phyloP scores from a whole-genome alignment of 768 basidiomycete species.

The Strobilomyces echinocephalus region DNA sequence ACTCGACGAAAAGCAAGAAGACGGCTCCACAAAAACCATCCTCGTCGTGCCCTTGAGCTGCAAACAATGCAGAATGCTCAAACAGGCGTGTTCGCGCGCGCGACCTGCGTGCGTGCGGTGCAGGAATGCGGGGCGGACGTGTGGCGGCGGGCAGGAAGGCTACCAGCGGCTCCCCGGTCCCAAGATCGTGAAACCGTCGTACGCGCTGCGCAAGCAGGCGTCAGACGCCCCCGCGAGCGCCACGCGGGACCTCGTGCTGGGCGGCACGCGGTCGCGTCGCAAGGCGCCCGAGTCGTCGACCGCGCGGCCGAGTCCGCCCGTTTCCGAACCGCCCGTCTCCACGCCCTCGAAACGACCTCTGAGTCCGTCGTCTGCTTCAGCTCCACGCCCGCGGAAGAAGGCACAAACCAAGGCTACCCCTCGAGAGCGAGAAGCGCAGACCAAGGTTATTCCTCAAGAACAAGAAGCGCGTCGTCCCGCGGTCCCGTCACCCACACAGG shows the following conservation, averaged over 20 bases:
- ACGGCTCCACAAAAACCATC: conserved; percentile 11
- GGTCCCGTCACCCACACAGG: background rate
- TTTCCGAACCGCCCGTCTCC: background rate
- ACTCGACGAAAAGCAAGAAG: conserved; percentile 12
- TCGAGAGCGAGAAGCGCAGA: background rate
- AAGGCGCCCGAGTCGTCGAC: background rate
- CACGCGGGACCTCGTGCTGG: background rate
- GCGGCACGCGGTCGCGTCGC: background rate
- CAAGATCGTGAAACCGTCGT: conserved; percentile 5
- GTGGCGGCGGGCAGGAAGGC: background rate
- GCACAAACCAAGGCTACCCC: background rate
- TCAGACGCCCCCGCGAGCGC: background rate
- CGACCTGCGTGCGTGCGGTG: conserved; percentile 26
- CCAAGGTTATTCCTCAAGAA: background rate
- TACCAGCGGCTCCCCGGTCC: conserved; percentile 27
- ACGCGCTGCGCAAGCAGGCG: background rate
- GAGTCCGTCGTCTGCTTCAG: conserved; percentile 6
- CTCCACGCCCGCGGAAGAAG: conserved; percentile 8
- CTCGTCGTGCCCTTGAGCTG: conserved; percentile 22
- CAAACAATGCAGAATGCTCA: conserved; percentile 7
- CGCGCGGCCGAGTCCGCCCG: background rate
- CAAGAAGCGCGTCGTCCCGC: background rate
- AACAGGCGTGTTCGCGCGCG: conserved; percentile 24
- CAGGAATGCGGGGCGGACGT: conserved; percentile 1
- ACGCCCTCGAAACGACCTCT: conserved; percentile 14